phyloP scores from a whole-genome alignment of 1,284 basidiomycete genomes.

The Ceratobasidium sp. region DNA sequence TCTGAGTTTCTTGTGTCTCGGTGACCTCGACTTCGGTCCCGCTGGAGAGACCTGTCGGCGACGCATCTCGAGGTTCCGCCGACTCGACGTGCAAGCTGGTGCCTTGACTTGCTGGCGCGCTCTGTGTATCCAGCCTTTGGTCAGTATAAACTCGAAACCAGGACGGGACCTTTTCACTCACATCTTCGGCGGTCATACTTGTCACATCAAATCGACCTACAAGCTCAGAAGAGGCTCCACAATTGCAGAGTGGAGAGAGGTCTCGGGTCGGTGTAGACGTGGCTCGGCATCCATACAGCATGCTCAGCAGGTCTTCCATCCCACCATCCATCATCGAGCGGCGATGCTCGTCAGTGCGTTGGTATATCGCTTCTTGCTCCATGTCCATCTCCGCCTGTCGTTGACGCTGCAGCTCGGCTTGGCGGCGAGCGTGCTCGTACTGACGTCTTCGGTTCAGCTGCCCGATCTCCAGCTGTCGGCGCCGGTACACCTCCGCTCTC shows the following conservation, averaged over 20 bases:
- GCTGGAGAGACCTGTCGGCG: neutral
- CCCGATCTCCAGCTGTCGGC: slow-evolving; percentile 23
- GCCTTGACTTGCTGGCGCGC: neutral
- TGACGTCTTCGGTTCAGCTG: slow-evolving; percentile 43
- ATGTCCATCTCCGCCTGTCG: neutral
- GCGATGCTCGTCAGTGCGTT: neutral
- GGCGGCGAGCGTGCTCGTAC: slow-evolving; percentile 32
- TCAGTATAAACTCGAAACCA: neutral
- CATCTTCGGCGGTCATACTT: neutral
- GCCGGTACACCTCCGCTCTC: slow-evolving; percentile 27
- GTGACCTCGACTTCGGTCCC: neutral
- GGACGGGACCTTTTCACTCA: neutral
- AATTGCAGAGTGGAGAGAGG: neutral
- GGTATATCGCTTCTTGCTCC: neutral
- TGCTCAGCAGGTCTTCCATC: neutral
- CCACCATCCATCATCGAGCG: slow-evolving; percentile 2
- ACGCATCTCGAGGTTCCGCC: neutral
- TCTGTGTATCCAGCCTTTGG: neutral
- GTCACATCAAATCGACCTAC: neutral
- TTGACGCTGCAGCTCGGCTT: slow-evolving; percentile 35
- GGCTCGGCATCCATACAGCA: neutral
- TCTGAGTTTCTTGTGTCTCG: neutral
- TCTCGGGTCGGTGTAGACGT: neutral
- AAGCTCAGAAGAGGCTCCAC: neutral
- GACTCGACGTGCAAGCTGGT: neutral